Percentiles rank a stretch among this genome's conserved stretches.
Evolutionary conservation across 768 basidiomycete species (phyloP).

Genomic region (Boletellus emodensis): DNA sequence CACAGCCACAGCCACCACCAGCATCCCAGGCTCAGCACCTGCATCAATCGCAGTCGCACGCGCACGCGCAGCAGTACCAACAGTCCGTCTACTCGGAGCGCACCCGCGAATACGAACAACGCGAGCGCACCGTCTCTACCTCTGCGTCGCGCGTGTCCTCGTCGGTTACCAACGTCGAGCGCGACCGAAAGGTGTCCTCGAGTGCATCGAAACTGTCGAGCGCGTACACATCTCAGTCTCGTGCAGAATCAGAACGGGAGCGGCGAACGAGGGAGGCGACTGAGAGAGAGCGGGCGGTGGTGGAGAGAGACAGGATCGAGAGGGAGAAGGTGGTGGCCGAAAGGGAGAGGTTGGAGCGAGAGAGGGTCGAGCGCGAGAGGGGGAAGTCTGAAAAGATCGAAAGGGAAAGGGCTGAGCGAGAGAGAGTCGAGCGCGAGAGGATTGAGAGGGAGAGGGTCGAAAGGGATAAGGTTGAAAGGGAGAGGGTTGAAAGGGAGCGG

Average conservation of each 20-base stretch:
- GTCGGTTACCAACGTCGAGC: conserved; percentile 18
- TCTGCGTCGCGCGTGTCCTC: conserved; percentile 26
- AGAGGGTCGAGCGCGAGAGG: conserved; percentile 3
- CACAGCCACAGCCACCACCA: neutral
- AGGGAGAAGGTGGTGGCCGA: conserved; percentile 13
- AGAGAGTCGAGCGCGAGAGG: neutral
- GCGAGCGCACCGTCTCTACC: conserved; percentile 23
- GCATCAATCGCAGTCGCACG: neutral
- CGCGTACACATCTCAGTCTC: conserved; percentile 24
- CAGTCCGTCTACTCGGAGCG: conserved; percentile 24
- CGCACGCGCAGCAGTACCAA: conserved; percentile 1
- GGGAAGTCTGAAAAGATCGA: conserved; percentile 2
- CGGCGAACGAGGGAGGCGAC: conserved; percentile 19
- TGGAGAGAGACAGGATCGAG: conserved; percentile 14
- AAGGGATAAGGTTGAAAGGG: neutral
- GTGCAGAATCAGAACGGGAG: conserved; percentile 23
- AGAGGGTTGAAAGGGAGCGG: neutral
- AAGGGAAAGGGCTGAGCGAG: conserved; percentile 3
- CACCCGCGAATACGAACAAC: conserved; percentile 19
- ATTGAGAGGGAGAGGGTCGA: neutral
- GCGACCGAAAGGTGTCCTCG: conserved; percentile 22
- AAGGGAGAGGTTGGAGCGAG: conserved; percentile 10
- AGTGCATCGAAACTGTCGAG: conserved; percentile 32
- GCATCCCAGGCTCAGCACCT: neutral
- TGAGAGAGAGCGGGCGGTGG: conserved; percentile 14